These are phyloP conservation scores for Teratosphaeria gauchensis DNA, from an alignment of 2,329 filamentous ascomycete genomes.

Conservation along the genomic window DNA sequence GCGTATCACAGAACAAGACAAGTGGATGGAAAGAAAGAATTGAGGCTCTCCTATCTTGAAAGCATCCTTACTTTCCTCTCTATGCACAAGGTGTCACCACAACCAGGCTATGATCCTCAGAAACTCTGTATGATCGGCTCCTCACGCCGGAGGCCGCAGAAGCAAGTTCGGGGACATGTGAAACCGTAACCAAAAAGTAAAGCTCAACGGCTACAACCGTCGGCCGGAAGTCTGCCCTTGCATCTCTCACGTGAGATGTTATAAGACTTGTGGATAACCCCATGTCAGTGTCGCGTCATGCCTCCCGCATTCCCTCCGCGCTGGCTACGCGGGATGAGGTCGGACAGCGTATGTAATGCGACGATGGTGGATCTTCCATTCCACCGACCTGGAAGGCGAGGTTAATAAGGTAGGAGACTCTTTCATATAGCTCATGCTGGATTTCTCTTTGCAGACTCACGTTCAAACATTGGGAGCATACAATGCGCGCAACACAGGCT, in stretches of 20 bases:
- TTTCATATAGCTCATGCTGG: neutral
- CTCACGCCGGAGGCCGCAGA: conserved; percentile 1
- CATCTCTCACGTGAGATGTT: neutral
- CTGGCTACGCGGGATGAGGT: neutral
- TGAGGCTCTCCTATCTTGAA: neutral
- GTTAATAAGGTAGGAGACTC: neutral
- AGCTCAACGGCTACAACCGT: neutral
- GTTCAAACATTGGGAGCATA: neutral
- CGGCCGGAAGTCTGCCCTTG: neutral
- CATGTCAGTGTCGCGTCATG: neutral
- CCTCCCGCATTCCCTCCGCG: neutral
- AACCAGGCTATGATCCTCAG: neutral
- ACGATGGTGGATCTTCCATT: neutral
- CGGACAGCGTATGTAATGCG: neutral
- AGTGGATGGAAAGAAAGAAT: neutral
- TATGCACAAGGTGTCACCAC: neutral
- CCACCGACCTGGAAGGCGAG: neutral
- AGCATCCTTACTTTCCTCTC: neutral
- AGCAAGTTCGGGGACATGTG: neutral
- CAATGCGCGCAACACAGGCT: neutral
- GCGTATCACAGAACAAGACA: neutral
- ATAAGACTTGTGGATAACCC: neutral
- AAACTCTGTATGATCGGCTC: conserved; percentile 4
- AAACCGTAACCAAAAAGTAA: neutral
- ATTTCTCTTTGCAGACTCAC: neutral